phyloP scores from a whole-genome alignment of 2,329 filamentous ascomycete genomes.

The Coniella vitis region DNA sequence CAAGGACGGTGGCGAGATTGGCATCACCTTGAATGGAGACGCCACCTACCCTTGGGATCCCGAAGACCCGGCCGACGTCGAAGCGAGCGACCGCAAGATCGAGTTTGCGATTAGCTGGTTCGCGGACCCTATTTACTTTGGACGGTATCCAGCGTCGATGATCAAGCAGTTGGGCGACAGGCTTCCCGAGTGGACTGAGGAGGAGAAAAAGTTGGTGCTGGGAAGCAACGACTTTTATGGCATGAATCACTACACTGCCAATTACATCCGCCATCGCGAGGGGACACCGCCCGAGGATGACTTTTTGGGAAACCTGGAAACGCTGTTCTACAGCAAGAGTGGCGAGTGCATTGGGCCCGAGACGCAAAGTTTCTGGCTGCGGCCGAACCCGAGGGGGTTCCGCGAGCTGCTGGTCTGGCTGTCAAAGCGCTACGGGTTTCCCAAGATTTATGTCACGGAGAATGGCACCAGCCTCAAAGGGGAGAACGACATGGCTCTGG shows the following conservation, averaged over 20 bases:
- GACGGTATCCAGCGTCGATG: conserved; percentile 80
- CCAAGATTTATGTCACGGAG: conserved; percentile 82
- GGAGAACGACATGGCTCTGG: conserved; percentile 67
- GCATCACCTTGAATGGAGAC: conserved; percentile 83
- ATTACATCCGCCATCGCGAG: conserved; percentile 72
- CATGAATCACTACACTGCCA: conserved; percentile 90
- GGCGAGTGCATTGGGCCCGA: conserved; percentile 72
- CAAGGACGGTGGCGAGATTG: conserved; percentile 67
- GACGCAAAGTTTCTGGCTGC: conserved; percentile 77
- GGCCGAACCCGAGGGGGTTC: conserved; percentile 70
- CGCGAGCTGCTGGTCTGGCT: conserved; percentile 71
- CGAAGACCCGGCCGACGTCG: conserved; percentile 65
- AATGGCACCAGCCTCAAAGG: conserved; percentile 80
- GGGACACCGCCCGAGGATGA: conserved; percentile 57
- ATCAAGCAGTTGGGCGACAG: conserved; percentile 70
- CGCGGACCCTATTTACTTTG: conserved; percentile 79
- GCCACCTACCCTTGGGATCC: conserved; percentile 79
- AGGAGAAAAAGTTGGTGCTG: conserved; percentile 66
- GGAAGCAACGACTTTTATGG: conserved; percentile 92
- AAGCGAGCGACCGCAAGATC: conserved; percentile 72
- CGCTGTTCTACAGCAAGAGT: conserved; percentile 61
- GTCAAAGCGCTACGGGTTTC: conserved; percentile 66
- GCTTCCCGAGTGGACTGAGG: conserved; percentile 65
- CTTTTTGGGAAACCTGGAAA: conserved; percentile 69
- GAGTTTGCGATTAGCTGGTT: conserved; percentile 89